Percentiles rank a stretch among this genome's conserved stretches.
Evolutionary conservation across 2,329 filamentous ascomycete genomes (phyloP).

Genomic region (Xylogone sp.): DNA sequence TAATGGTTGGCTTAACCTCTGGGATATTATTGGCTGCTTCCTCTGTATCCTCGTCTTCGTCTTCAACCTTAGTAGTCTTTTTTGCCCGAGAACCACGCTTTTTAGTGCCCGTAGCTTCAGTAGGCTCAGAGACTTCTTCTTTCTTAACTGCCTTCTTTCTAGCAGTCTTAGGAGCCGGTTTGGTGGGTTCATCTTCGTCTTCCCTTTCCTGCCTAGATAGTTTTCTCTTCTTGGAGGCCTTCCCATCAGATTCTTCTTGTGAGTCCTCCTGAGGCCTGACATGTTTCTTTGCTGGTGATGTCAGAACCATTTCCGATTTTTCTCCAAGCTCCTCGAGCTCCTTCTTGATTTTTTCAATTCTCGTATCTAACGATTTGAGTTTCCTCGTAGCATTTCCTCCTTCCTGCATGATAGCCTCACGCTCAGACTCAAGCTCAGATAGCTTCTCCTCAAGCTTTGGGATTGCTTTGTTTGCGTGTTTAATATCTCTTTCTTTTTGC

Average conservation of each 20-base stretch:
- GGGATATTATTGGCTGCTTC: neutral
- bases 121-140: neutral
- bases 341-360: conserved; percentile 2
- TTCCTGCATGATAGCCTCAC: neutral
- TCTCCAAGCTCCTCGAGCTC: neutral
- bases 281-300: neutral
- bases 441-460: conserved; percentile 12
- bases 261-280: neutral
- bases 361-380: neutral
- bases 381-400: conserved; percentile 4
- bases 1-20: neutral
- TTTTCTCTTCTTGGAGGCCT: neutral
- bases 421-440: conserved; percentile 9
- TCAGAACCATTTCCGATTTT: conserved; percentile 39
- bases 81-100: conserved; percentile 8
- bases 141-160: neutral
- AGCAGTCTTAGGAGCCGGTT: neutral
- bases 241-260: neutral
- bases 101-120: conserved; percentile 4
- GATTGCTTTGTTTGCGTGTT: conserved; percentile 7
- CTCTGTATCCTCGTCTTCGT: neutral
- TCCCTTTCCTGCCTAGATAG: neutral
- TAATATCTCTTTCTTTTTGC: conserved; percentile 16
- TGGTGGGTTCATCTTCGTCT: neutral
- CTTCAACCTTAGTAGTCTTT: conserved; percentile 4